These are phyloP conservation scores for Cyberlindnera petersonii DNA, from an alignment of 805 yeast genomes.

Conservation along the genomic window DNA sequence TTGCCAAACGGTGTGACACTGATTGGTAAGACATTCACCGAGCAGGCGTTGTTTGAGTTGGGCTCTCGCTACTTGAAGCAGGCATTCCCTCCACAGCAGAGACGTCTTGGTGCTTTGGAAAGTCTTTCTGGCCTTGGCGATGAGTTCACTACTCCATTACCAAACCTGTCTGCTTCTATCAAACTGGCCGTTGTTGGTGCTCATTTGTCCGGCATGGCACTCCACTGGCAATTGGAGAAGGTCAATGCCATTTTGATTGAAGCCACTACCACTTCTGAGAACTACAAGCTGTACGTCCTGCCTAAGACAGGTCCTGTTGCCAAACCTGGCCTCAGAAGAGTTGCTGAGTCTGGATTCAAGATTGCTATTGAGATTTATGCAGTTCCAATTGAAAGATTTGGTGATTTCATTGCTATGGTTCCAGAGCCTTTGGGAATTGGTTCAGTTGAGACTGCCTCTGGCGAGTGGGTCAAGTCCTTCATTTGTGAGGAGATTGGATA, in stretches of 20 bases:
- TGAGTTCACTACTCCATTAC: slow-evolving; percentile 42
- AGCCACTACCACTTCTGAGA: slow-evolving; percentile 63
- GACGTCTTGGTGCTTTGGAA: slow-evolving; percentile 56
- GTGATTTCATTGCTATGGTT: slow-evolving; percentile 79
- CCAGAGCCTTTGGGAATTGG: slow-evolving; percentile 97
- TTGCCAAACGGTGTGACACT: slow-evolving; percentile 89
- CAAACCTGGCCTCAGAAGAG: slow-evolving; percentile 85
- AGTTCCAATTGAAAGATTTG: slow-evolving; percentile 73
- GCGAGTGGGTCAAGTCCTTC: slow-evolving; percentile 86
- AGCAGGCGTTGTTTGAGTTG: slow-evolving; percentile 80
- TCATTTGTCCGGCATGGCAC: slow-evolving; percentile 80
- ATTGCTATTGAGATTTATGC: slow-evolving; percentile 82
- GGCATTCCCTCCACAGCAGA: slow-evolving; percentile 39
- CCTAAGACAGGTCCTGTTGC: slow-evolving; percentile 77
- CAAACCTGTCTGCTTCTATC: slow-evolving; percentile 31
- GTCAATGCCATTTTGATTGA: slow-evolving; percentile 70
- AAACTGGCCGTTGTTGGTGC: slow-evolving; percentile 95
- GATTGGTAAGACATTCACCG: slow-evolving; percentile 77
- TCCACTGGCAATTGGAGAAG: slow-evolving; percentile 90
- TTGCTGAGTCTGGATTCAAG: slow-evolving; percentile 43
- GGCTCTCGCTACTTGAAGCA: slow-evolving; percentile 66
- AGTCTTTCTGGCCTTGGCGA: slow-evolving; percentile 33
- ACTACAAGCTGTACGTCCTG: slow-evolving; percentile 76
- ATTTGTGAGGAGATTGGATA: slow-evolving; percentile 93
- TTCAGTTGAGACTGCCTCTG: slow-evolving; percentile 75